phyloP scores from a whole-genome alignment of 2,329 filamentous ascomycete genomes.

The Lachnum nothofagi region DNA sequence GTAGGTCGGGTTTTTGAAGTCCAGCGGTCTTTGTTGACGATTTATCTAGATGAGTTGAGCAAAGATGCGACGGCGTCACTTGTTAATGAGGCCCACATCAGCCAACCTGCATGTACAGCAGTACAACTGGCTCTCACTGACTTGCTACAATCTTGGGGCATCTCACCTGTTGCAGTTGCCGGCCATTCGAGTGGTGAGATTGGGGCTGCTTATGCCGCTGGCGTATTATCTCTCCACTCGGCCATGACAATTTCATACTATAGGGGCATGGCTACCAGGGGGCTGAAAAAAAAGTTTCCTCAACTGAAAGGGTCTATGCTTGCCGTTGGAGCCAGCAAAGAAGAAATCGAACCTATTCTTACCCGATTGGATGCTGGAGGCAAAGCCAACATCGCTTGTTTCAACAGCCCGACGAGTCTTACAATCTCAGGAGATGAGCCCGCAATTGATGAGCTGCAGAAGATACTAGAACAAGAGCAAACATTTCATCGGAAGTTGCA shows the following conservation, averaged over 20 bases:
- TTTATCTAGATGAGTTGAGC: constrained; percentile 17
- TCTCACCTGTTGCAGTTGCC: constrained; percentile 35
- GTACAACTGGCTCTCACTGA: constrained; percentile 44
- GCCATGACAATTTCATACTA: constrained; percentile 43
- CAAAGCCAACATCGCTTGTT: constrained; percentile 26
- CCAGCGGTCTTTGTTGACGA: no score
- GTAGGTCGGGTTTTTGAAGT: no score
- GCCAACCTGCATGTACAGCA: constrained; percentile 42
- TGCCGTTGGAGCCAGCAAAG: constrained; percentile 13
- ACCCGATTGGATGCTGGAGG: not conserved
- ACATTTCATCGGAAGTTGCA: constrained; percentile 18
- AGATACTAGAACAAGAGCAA: constrained; percentile 10
- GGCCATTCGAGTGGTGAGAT: constrained; percentile 48
- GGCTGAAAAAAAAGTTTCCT: constrained; percentile 6
- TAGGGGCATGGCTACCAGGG: constrained; percentile 23
- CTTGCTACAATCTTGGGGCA: constrained; percentile 39
- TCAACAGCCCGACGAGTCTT: constrained; percentile 28
- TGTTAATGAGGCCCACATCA: constrained; percentile 26
- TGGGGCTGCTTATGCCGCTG: constrained; percentile 42
- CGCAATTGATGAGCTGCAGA: constrained; percentile 10
- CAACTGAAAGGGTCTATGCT: constrained; percentile 14
- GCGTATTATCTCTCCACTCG: constrained; percentile 30
- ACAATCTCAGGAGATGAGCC: constrained; percentile 27
- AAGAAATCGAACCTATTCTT: constrained; percentile 9
- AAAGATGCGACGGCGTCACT: constrained; percentile 19